phyloP scores from a whole-genome alignment of 768 basidiomycete genomes.

The Amyloporia xantha region DNA sequence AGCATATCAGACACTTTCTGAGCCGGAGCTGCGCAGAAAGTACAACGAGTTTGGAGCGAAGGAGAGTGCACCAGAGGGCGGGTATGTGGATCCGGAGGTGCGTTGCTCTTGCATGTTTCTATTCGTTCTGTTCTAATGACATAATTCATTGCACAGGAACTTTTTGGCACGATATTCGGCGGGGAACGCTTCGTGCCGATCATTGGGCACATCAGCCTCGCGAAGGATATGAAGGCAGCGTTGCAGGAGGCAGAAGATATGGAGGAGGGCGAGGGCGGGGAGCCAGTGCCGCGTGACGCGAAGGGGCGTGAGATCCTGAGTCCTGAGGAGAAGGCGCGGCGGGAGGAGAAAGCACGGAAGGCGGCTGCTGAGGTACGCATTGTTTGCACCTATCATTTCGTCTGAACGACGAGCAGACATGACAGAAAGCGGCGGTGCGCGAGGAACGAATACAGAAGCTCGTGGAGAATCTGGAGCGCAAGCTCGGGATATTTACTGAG shows the following conservation, averaged over 20 bases:
- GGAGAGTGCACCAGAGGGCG: conserved; percentile 77
- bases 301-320: conserved; percentile 37
- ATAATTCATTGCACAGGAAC: conserved; percentile 23
- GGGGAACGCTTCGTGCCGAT: conserved; percentile 82
- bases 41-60: conserved; percentile 91
- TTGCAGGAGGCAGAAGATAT: conserved; percentile 86
- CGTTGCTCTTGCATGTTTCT: not conserved
- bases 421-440: conserved; percentile 73
- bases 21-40: conserved; percentile 65
- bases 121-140: not conserved
- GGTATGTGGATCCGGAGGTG: conserved; percentile 82
- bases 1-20: conserved; percentile 82
- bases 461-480: conserved; percentile 71
- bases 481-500: conserved; percentile 84
- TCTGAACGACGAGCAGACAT: not conserved
- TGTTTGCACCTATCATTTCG: conserved; percentile 1
- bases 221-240: conserved; percentile 88
- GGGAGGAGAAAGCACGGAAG: conserved; percentile 65
- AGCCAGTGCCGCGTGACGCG: conserved; percentile 40
- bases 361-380: conserved; percentile 58
- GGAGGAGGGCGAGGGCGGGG: conserved; percentile 60
- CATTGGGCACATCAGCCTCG: conserved; percentile 84
- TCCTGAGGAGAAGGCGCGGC: conserved; percentile 35
- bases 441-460: conserved; percentile 71
- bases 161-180: conserved; percentile 77